phyloP scores from a whole-genome alignment of 345 rosid genomes.

The Physaria fendleri region DNA sequence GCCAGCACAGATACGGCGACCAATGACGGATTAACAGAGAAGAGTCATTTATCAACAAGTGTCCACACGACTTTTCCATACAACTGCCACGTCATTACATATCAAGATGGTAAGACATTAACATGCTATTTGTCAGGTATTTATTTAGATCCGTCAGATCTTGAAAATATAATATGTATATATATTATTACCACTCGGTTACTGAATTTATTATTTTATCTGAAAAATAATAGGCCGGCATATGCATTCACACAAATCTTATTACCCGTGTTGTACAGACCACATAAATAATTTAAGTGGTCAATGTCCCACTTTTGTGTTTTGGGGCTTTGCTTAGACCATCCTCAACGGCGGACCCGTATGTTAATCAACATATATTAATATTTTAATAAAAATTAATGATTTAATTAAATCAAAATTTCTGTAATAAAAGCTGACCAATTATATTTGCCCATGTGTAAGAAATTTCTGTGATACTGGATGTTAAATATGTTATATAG shows the following conservation, averaged over 20 bases:
- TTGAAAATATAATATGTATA: background rate
- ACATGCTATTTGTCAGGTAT: slow-evolving; percentile 13
- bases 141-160: background rate
- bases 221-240: slow-evolving; percentile 9
- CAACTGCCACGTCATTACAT: slow-evolving; percentile 14
- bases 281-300: slow-evolving; percentile 20
- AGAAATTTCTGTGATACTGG: too few species aligned
- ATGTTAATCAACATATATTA: too few species aligned
- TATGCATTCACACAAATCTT: background rate
- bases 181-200: background rate
- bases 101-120: background rate
- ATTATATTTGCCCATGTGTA: too few species aligned
- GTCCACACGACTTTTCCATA: slow-evolving; percentile 13
- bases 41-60: background rate
- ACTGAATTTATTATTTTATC: background rate
- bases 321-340: background rate
- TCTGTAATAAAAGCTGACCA: too few species aligned
- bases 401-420: too few species aligned
- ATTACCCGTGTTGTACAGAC: slow-evolving; percentile 10
- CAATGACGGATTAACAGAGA: slow-evolving; percentile 16
- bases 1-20: slow-evolving; percentile 19
- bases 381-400: too few species aligned
- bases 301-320: slow-evolving; percentile 22
- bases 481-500: too few species aligned
- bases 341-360: too few species aligned